phyloP scores from a whole-genome alignment of 805 yeast species.

The Wickerhamiella galacta region DNA sequence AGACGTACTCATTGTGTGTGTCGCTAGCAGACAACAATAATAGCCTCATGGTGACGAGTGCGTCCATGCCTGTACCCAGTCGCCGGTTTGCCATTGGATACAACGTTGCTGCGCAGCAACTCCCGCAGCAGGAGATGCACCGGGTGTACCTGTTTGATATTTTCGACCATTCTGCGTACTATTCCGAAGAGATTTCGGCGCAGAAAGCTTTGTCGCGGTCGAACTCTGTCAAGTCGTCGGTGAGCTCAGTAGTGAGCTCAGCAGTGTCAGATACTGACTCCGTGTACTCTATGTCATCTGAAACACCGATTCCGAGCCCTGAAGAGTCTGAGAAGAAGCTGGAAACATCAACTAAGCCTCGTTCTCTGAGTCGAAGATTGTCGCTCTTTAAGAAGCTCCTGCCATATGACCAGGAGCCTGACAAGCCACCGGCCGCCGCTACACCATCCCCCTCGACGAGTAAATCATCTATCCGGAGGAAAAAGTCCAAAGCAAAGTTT shows the following conservation, averaged over 20 bases:
- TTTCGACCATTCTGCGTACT: constrained; percentile 24
- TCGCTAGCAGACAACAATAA: too few relatives aligned
- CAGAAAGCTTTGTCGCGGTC: too few relatives aligned
- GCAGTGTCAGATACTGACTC: too few relatives aligned
- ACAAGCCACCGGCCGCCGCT: too few relatives aligned
- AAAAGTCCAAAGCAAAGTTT: neutral
- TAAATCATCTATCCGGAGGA: too few relatives aligned
- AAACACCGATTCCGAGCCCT: too few relatives aligned
- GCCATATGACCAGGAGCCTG: neutral
- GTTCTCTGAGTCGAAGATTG: neutral
- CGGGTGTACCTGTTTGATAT: constrained; percentile 23
- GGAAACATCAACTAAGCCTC: too few relatives aligned
- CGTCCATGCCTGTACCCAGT: constrained; percentile 17
- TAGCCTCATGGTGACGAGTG: constrained; percentile 9
- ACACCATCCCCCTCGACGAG: too few relatives aligned
- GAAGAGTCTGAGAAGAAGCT: too few relatives aligned
- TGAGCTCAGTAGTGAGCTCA: too few relatives aligned
- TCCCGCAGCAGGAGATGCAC: constrained; percentile 9
- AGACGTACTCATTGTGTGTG: constrained; percentile 10
- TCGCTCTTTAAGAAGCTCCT: constrained; percentile 3
- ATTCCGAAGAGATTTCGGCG: neutral
- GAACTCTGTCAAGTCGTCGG: too few relatives aligned
- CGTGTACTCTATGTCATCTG: too few relatives aligned
- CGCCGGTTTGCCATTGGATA: constrained; percentile 15
- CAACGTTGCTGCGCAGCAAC: constrained; percentile 12